Evolutionary conservation across 2,329 filamentous ascomycete species (phyloP), one percentile per base, ranked within the genome.

Genomic region (Botrytis galanthina): DNA sequence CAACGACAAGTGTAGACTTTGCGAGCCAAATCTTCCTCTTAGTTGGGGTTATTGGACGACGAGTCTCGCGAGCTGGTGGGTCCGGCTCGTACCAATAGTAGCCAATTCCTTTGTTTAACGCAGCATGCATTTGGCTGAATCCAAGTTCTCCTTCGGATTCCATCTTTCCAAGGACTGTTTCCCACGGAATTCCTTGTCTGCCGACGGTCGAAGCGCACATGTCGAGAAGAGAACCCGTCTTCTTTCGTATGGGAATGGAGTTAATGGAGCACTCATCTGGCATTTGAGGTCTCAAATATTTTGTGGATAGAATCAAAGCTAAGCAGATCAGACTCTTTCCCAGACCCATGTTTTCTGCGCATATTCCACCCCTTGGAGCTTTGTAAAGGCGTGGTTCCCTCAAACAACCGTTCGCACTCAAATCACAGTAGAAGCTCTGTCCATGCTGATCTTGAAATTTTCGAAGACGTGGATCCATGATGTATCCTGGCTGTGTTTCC

Each of bases 241-340:
- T 84, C 0, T 66, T 85, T 64, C 77, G 84, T 76, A 78, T 82
- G 64, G 79, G 84, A 73, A 59, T 82, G 77, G 68, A 85, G 79
- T 73, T 81, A 75, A 73, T 79, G 61, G 77, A 86, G 83, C 91
- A 88, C 71, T 91, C 81, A 4, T 90, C 86, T 2, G 95, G 91
- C 5, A 92, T 87, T 29, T 85, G 83, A 8, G 93, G 88, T 18
- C 90, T 87, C 75, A 95, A 87, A 46, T 90, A 85, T 77, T 88
- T 90, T 0, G 93, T 97, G 4, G 93, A 91, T 39, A 97, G 84
- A 57, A 98, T 90, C 3, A 94, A 83, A 10, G 91, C 86, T 29
- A 98, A 83, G 76, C 92, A 95, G 18, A 98, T 97, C 39, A 98
- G 83, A 0, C 95, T 98, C 83, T 98, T 98, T 0, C 95, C 95